Evolutionary conservation across 306 rosid genomes (phyloP).

Genomic region (Dalbergia cochinchinensis): DNA sequence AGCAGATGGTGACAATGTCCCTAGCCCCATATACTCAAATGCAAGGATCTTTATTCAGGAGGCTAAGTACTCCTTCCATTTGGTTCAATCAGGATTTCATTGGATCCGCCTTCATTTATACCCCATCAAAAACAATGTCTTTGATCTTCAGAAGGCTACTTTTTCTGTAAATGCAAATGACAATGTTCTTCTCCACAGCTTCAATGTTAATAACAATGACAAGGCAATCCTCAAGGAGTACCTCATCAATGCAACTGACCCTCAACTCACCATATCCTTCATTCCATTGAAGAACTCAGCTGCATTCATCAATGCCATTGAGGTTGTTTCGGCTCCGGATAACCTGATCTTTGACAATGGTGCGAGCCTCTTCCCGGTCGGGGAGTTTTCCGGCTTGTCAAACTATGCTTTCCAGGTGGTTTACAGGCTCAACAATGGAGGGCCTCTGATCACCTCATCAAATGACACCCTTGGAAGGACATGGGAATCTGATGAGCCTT

Average conservation of each 20-base stretch:
- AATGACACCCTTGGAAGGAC: slow-evolving; percentile 61
- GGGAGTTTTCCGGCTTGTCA: slow-evolving; percentile 42
- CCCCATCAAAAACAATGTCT: slow-evolving; percentile 53
- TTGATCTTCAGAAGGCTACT: slow-evolving; percentile 64
- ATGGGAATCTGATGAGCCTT: slow-evolving; percentile 60
- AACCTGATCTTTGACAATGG: slow-evolving; percentile 43
- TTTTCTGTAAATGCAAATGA: slow-evolving; percentile 59
- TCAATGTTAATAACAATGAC: slow-evolving; percentile 57
- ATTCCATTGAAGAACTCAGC: slow-evolving; percentile 63
- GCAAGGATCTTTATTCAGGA: slow-evolving; percentile 76
- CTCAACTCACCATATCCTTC: slow-evolving; percentile 50
- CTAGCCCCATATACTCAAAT: slow-evolving; percentile 58
- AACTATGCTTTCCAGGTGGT: slow-evolving; percentile 47
- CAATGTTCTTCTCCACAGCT: slow-evolving; percentile 68
- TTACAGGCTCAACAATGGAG: slow-evolving; percentile 62
- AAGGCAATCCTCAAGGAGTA: slow-evolving; percentile 61
- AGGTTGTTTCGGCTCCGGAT: slow-evolving; percentile 64
- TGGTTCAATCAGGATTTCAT: slow-evolving; percentile 64
- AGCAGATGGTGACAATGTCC: slow-evolving; percentile 27
- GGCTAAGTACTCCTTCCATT: slow-evolving; percentile 63
- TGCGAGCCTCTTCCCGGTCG: slow-evolving; percentile 47
- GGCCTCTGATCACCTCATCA: slow-evolving; percentile 55
- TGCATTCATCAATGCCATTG: slow-evolving; percentile 66
- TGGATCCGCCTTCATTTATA: slow-evolving; percentile 72
- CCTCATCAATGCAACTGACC: slow-evolving; percentile 52